Percentiles rank a stretch among this genome's conserved stretches.
These are phyloP conservation scores for Citrus maxima DNA, from an alignment of 345 rosid genomes.

Conservation along the genomic window DNA sequence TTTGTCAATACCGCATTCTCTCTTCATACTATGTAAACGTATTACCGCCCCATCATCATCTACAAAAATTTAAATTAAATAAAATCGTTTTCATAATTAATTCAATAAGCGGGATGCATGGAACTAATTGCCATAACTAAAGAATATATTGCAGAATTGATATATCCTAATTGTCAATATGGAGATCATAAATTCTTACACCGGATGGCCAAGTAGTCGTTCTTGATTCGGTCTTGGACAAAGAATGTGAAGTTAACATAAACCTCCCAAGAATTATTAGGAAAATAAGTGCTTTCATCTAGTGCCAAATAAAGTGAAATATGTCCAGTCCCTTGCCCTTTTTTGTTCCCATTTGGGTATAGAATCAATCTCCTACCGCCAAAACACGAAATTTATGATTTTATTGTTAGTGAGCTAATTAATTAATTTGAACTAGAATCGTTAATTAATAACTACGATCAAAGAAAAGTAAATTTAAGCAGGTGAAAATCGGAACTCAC, in stretches of 20 bases:
- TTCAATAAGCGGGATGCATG: too few species aligned
- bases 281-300: neutral
- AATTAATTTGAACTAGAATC: too few species aligned
- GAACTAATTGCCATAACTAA: too few species aligned
- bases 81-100: too few species aligned
- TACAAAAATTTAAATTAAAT: neutral
- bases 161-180: too few species aligned
- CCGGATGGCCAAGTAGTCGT: neutral
- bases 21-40: neutral
- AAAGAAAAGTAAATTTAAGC: too few species aligned
- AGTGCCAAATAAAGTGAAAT: slow-evolving; percentile 18
- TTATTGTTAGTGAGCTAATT: too few species aligned
- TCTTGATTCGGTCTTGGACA: neutral
- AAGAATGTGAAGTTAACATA: slow-evolving; percentile 2
- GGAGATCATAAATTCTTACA: too few species aligned
- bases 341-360: slow-evolving; percentile 19
- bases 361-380: slow-evolving; percentile 9
- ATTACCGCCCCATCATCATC: slow-evolving; percentile 7
- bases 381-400: neutral
- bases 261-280: slow-evolving; percentile 8
- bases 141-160: too few species aligned
- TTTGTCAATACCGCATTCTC: slow-evolving; percentile 5
- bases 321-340: neutral
- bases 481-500: slow-evolving; percentile 11
- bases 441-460: too few species aligned